Base-by-base conservation (phyloP, 495 filamentous ascomycete genomes). In the Aspergillus sclerotioniger region DNA sequence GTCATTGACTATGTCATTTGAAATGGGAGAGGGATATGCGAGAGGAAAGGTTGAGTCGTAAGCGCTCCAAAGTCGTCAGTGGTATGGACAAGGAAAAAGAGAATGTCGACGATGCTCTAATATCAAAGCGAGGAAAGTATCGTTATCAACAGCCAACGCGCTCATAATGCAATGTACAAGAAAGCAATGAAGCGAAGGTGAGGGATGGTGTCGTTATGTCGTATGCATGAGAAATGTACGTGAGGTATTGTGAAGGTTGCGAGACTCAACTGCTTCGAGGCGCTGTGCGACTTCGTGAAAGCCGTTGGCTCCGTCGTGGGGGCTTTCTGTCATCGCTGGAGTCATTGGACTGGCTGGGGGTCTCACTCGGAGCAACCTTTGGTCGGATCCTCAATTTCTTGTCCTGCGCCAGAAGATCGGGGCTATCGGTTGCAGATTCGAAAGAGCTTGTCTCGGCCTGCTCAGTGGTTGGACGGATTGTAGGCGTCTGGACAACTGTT, bases 281-380 rank as follows among this genome's bases (percentile, higher is more conserved):
- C 33, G 33, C 37, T 13, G 37, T 7, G 44, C 62, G 65, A 52
- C 31, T 65, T 47, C 54, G 49, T 8, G 63, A 56, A 25, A 63
- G 31, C 8, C 66, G 66, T 20, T 61, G 51, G 56, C 66, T 68
- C 32, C 66, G 62, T 43, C 66, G 63, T 19, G 56, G 59, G 3
- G 47, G 10, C 31, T 64, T 66, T 25, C 25, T 54, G 7, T 63
- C 63, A 33, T 45, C 25, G 28, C 44, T 66, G 12, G 61, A 51
- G 33, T 64, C 61, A 33, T 35, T 60, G 47, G 55, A 51, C 41
- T 55, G 65, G 35, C 53, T 62, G 10, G 57, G 32, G 20, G 57
- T 47, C 43, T 64, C 64, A 19, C 37, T 53, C 3, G 54, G 20
- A 35, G 35, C 54, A 8, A 55, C 32, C 25, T 31, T 47, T 17